Evolutionary conservation across 352 stramenopile genomes (phyloP), one percentile per base, ranked within the genome.

Genomic region (Phytophthora capsici): DNA sequence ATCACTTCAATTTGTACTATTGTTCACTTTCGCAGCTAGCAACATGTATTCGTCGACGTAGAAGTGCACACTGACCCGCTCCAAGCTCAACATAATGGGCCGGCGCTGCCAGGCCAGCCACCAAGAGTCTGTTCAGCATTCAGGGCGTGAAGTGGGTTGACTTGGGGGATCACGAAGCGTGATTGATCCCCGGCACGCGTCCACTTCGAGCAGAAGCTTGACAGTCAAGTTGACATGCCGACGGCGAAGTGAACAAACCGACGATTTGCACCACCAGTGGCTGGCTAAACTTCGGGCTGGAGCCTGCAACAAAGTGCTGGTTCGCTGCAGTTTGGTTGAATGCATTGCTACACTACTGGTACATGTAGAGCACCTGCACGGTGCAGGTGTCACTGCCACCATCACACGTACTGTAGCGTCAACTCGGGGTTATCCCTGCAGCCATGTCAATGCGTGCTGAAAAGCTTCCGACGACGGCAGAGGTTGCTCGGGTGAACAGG

Each of bases 111-210:
- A 28, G 25, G 25, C 25, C 25, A 28, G 25, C 25, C 2, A 28
- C 25, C 7, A 28, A 28, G 4, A 28, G 7, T 4, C 25, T 28
- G 25, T 7, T 28, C 25, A n/a, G n/a, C n/a, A n/a, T 28, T 28
- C 23, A 28, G 25, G 7, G 25, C 20, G 17, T 46, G 41, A 48
- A 54, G 30, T 43, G 47, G 9, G 4, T 54, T 41, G 28, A 43
- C 28, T 55, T 55, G 34, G 14, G 28, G n/a, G 40, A 54, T 43
- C 25, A 30, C 47, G 28, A 10, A 5, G 8, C 13, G 25, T 60
- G 43, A 43, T 47, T 59, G 51, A 59, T 45, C n/a, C 9, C 52
- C 12, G 52, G 40, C 52, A 59, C 52, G 52, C 16, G 37, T 30
- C 12, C 12, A 49, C 51, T 44, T 53, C 34, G 28, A 34, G 28